A percentile compares a stretch with the other conserved stretches of the same genome.
Evolutionary conservation across 768 basidiomycete genomes (phyloP).

Genomic region (Boletus bicolor): DNA sequence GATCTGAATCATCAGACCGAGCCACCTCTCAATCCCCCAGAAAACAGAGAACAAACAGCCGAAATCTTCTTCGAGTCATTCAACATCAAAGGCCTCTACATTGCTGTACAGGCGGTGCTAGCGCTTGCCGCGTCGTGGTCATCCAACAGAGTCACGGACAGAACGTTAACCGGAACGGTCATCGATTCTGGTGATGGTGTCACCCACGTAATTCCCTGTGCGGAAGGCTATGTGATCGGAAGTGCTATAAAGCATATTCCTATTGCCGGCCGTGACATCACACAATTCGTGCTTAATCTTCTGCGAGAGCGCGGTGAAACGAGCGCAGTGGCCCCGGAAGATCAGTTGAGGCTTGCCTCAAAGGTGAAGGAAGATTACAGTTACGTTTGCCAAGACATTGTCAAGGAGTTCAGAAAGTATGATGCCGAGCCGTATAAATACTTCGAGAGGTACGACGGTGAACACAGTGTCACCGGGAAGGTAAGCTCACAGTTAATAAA

Average conservation of each 20-base stretch:
- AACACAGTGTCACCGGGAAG: slow-evolving; percentile 88
- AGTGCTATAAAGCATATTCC: slow-evolving; percentile 99
- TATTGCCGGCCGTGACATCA: slow-evolving; percentile 96
- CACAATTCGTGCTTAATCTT: slow-evolving; percentile 93
- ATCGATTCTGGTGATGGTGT: slow-evolving; percentile 99
- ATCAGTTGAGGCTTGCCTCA: slow-evolving; percentile 86
- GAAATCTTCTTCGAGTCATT: slow-evolving; percentile 99
- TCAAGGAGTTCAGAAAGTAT: slow-evolving; percentile 98
- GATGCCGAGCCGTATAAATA: slow-evolving; percentile 94
- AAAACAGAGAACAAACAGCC: slow-evolving; percentile 98
- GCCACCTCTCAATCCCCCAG: slow-evolving; percentile 95
- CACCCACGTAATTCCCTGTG: slow-evolving; percentile 94
- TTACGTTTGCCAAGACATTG: slow-evolving; percentile 98
- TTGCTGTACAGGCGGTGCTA: slow-evolving; percentile 97
- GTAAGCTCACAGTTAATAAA: slow-evolving; percentile 41
- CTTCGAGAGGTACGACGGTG: slow-evolving; percentile 91
- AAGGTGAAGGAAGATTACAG: slow-evolving; percentile 98
- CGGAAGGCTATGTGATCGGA: slow-evolving; percentile 98
- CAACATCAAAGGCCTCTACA: slow-evolving; percentile 98
- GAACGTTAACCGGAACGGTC: slow-evolving; percentile 94
- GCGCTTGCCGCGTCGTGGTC: slow-evolving; percentile 98
- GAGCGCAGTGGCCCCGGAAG: slow-evolving; percentile 87
- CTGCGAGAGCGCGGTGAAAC: slow-evolving; percentile 95
- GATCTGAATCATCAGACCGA: slow-evolving; percentile 69
- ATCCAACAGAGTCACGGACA: slow-evolving; percentile 82